Evolutionary conservation across 108 stramenopile genomes (phyloP).

Genomic region (Pseudonitzschia delicatissima): DNA sequence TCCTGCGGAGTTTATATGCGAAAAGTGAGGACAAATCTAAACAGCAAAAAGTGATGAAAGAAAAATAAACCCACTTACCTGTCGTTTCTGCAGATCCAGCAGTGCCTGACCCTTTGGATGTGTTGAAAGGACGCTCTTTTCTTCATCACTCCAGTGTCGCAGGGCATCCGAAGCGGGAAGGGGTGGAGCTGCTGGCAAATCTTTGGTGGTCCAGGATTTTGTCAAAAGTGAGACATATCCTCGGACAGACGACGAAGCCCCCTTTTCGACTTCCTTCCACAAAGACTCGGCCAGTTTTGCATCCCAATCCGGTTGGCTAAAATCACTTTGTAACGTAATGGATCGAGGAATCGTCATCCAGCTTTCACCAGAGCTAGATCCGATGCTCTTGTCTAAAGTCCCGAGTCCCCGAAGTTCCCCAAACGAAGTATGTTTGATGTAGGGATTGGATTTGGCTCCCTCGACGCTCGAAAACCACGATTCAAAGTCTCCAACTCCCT

Average conservation of each 20-base stretch:
- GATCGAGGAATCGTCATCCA: constrained; percentile 47
- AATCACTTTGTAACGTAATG: constrained; percentile 47
- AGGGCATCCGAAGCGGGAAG: constrained; percentile 68
- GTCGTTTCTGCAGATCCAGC: constrained; percentile 35
- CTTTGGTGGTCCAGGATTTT: neutral
- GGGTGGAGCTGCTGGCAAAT: constrained; percentile 30
- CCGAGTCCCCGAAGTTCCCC: constrained; percentile 46
- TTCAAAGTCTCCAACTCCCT: constrained; percentile 53
- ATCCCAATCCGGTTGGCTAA: constrained; percentile 58
- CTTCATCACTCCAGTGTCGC: constrained; percentile 65
- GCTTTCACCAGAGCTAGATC: neutral
- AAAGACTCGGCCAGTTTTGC: constrained; percentile 52
- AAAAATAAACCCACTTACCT: too few relatives aligned
- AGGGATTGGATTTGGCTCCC: constrained; percentile 14
- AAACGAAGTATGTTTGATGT: constrained; percentile 45
- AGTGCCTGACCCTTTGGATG: constrained; percentile 46
- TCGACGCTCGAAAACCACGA: constrained; percentile 40
- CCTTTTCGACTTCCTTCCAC: constrained; percentile 58
- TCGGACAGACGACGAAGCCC: constrained; percentile 40
- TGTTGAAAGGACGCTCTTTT: constrained; percentile 37
- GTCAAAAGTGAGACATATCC: constrained; percentile 39
- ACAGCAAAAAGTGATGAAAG: too few relatives aligned
- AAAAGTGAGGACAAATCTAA: too few relatives aligned
- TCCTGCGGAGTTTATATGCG: too few relatives aligned
- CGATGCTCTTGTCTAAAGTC: constrained; percentile 24